Base-by-base conservation (phyloP, 2,329 filamentous ascomycete species). In the Ascochyta koolunga region DNA sequence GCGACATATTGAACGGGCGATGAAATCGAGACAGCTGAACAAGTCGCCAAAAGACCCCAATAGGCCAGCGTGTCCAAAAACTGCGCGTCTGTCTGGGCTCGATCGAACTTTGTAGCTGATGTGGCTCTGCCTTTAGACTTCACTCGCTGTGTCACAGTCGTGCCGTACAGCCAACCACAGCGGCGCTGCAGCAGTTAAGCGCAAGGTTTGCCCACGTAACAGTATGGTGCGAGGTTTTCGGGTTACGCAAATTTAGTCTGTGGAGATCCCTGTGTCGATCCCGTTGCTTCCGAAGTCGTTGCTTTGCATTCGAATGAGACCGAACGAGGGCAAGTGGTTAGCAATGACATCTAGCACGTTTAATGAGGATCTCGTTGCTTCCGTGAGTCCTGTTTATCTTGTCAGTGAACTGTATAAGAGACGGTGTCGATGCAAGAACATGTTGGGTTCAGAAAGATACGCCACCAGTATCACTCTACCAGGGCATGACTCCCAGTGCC, bases 201-300 rank as follows among this genome's bases (percentile, higher is more conserved):
- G 32, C 25, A 27, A 29, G 22, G 21, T 37, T 19, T 15, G 44
- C 22, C 15, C 19, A n/a, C 11, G 18, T 31, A 35, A 43, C 25
- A 48, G 21, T 22, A 48, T 27, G 39, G 37, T 36, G n/a, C 31
- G 38, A 29, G 43, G 16, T 9, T 54, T 53, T 54, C 32, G 24
- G 19, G 27, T 27, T 29, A 54, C 32, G 50, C 50, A 39, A 39
- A 54, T 16, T 39, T 48, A 33, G 33, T 25, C 21, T 29, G 10
- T 27, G 8, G 9, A 32, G 19, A 54, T 54, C 50, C 50, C 50
- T 54, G 50, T 22, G 50, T 29, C 35, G 50, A 54, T 54, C 50
- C 44, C 39, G 44, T 18, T 29, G 39, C 15, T 39, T 40, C 39
- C 50, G 38, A 16, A 31, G 18, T 19, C 18, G 24, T 36, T 41